Conservation (phyloP, 352 stramenopile genomes). For the Phytophthora kernoviae region DNA sequence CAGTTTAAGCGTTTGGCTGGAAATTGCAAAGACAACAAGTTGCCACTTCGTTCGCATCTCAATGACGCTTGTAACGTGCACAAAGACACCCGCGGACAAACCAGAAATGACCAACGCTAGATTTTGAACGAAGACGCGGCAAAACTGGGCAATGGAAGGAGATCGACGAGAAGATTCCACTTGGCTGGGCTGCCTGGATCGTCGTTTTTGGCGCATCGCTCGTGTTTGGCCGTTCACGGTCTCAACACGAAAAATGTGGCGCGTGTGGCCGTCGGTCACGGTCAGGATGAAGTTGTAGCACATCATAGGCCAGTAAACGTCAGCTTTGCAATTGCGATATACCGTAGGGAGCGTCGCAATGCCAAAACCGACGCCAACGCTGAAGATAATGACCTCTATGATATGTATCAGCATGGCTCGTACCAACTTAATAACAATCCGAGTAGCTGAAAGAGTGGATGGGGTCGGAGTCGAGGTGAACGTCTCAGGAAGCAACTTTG, state of each 20-base stretch:
- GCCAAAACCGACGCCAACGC: background rate
- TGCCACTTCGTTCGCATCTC: constrained; percentile 22
- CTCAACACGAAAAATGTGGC: constrained; percentile 5
- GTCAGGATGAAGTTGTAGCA: constrained; percentile 12
- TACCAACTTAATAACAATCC: constrained; percentile 1
- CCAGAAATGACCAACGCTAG: constrained; percentile 23
- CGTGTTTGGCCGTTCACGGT: constrained; percentile 3
- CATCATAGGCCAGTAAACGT: constrained; percentile 6
- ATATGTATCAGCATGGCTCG: background rate
- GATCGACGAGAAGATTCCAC: background rate
- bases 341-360: background rate
- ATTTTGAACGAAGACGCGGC: constrained; percentile 27
- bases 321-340: constrained; percentile 1
- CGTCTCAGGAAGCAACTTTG: constrained; percentile 6
- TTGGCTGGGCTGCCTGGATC: constrained; percentile 1
- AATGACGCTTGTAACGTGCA: constrained; percentile 27
- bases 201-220: background rate
- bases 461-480: background rate
- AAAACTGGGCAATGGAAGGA: constrained; percentile 12
- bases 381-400: constrained; percentile 1
- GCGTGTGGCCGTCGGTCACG: constrained; percentile 7
- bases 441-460: background rate
- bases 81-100: constrained; percentile 20
- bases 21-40: constrained; percentile 22
- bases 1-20: constrained; percentile 20